Percentiles rank a stretch among this genome's conserved stretches.
These are phyloP conservation scores for Phytophthora pseudosyringae DNA, from an alignment of 352 stramenopile species.

Conservation along the genomic window DNA sequence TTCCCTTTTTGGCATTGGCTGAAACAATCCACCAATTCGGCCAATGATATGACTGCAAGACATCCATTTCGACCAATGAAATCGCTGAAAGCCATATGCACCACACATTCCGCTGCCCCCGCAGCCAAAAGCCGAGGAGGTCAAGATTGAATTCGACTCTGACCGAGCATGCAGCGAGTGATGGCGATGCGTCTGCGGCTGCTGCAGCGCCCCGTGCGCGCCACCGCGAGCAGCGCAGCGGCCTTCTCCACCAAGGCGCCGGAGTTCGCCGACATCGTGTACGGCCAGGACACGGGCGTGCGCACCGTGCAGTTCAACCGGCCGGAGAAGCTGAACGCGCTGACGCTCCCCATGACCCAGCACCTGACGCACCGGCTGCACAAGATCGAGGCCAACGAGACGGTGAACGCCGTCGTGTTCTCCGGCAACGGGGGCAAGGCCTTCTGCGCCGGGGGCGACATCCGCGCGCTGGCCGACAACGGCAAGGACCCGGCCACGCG, in stretches of 20 bases:
- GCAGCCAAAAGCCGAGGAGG: conserved; percentile 4
- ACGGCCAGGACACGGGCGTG: conserved; percentile 78
- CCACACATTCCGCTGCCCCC: conserved; percentile 33
- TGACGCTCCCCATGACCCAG: conserved; percentile 93
- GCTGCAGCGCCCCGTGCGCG: conserved; percentile 61
- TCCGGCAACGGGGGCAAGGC: conserved; percentile 80
- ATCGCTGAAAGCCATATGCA: conserved; percentile 11
- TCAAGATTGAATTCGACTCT: conserved; percentile 20
- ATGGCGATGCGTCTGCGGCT: conserved; percentile 60
- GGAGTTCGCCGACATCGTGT: conserved; percentile 76
- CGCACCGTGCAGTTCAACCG: conserved; percentile 92
- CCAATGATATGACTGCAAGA: conserved; percentile 22
- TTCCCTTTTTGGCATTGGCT: conserved; percentile 30
- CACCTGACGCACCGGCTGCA: conserved; percentile 89
- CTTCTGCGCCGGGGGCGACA: conserved; percentile 97
- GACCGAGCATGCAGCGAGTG: conserved; percentile 49
- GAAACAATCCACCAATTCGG: conserved; percentile 19
- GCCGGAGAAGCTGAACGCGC: conserved; percentile 91
- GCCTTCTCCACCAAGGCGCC: conserved; percentile 47
- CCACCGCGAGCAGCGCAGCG: neutral
- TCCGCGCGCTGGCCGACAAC: conserved; percentile 90
- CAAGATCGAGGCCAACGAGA: conserved; percentile 80
- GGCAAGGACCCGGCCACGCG: conserved; percentile 73
- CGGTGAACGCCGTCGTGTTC: conserved; percentile 86
- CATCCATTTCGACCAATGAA: conserved; percentile 32